Evolutionary conservation across 2,329 filamentous ascomycete genomes (phyloP), one percentile per base, ranked within the genome.

Genomic region (Xylaria sp.): DNA sequence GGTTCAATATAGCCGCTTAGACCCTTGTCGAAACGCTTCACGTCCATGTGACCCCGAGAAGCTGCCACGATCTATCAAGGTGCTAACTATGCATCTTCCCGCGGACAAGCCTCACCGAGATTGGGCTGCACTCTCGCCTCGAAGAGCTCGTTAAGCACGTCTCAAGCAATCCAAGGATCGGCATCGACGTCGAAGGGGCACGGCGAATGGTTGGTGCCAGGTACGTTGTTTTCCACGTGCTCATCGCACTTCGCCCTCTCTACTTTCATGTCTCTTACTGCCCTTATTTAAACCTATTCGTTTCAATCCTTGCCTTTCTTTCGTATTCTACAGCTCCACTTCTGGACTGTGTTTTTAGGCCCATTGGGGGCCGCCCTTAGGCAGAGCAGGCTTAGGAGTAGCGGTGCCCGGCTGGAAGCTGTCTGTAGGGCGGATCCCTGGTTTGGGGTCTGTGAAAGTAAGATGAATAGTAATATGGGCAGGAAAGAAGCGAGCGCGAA

Each of bases 81-180:
- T 15, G 52, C 65, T 69, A 59, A 72, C 20, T 9, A 34, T 52
- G 39, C 46, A 20, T 39, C n/a, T 57, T 59, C 20, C 48, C 31
- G 31, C 39, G 46, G 15, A 62, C 54, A 25, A 73, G 85, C 23
- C 80, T 91, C 20, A 91, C 88, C 0, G 86, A 90, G 61, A 70
- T 82, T 1, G 89, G 89, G 0, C 78, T 91, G n/a, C 73, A 72
- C 51, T 73, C 73, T 23, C 75, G 77, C 46, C 73, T 76, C 50
- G 67, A 68, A n/a, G 75, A 78, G 68, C 72, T 79, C 55, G 73
- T 89, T 48, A 73, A 81, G 10, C 82, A 83, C n/a, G 75, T 89
- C 54, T 74, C 87, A 71, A 81, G 83, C 63, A 84, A 86, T 58
- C 85, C 85, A 0, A 82, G 84, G 9, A 79, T 91, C 65, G 78